Conservation (phyloP, 2,329 filamentous ascomycete genomes). For the Colletotrichum tamarilloi region DNA sequence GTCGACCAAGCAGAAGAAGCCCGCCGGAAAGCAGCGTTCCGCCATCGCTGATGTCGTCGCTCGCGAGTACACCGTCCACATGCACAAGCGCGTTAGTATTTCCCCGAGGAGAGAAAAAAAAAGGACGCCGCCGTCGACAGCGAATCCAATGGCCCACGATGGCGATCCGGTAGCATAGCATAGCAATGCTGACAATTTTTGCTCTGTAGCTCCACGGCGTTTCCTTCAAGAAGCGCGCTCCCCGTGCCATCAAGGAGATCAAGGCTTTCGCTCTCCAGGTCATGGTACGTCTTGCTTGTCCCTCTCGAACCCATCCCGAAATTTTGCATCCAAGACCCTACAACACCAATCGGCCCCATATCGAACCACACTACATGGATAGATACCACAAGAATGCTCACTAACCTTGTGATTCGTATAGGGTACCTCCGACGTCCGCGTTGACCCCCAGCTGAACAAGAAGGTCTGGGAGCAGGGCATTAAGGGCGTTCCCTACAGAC, state of each 20-base stretch:
- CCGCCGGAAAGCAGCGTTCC: slow-evolving; percentile 80
- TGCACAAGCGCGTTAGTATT: slow-evolving; percentile 82
- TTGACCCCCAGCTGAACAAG: slow-evolving; percentile 99
- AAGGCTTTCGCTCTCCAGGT: slow-evolving; percentile 90
- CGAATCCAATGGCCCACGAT: not conserved
- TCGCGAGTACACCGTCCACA: slow-evolving; percentile 99
- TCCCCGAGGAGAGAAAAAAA: slow-evolving; percentile 48
- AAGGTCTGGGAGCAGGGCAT: slow-evolving; percentile 99
- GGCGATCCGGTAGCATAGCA: slow-evolving; percentile 10
- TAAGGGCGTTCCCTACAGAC: slow-evolving; percentile 98
- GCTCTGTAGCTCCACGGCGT: slow-evolving; percentile 87
- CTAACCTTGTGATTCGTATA: slow-evolving; percentile 53
- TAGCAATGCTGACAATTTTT: slow-evolving; percentile 47
- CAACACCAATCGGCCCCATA: not conserved
- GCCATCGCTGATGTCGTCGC: slow-evolving; percentile 99
- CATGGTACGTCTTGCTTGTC: slow-evolving; percentile 79
- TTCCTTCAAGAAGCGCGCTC: slow-evolving; percentile 99
- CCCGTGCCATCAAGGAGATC: slow-evolving; percentile 99
- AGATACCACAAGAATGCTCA: not conserved
- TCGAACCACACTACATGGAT: not conserved
- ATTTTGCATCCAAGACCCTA: not conserved
- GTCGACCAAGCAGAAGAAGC: slow-evolving; percentile 74
- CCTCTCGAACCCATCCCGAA: not conserved
- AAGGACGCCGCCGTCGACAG: slow-evolving; percentile 37
- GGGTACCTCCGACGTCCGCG: slow-evolving; percentile 96